These are phyloP conservation scores for Melaleuca alternifolia DNA, from an alignment of 345 rosid genomes.

Conservation along the genomic window DNA sequence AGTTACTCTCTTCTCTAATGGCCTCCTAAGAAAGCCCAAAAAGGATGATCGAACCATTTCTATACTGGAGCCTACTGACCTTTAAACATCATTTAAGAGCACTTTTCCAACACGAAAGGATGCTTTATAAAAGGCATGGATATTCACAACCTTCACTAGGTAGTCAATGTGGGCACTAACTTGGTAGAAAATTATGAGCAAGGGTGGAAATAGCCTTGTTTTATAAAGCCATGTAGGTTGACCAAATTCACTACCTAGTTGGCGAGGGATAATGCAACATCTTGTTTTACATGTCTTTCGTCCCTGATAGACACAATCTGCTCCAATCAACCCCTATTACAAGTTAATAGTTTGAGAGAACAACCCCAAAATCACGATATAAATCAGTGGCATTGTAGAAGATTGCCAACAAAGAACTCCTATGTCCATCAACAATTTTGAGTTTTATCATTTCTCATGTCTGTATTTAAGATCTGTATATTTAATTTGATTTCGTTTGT, in stretches of 20 bases:
- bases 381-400: not conserved
- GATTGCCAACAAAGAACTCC: not conserved
- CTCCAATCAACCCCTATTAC: not conserved
- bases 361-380: not conserved
- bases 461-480: not conserved
- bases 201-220: not conserved
- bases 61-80: not conserved
- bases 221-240: not conserved
- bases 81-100: not conserved
- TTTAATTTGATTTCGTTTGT: not conserved
- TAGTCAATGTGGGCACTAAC: not conserved
- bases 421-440: not conserved
- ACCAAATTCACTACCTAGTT: not conserved
- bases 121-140: not conserved
- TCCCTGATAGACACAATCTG: not conserved
- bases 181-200: not conserved
- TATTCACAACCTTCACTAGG: not conserved
- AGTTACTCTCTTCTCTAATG: not conserved
- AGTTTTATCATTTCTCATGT: not conserved
- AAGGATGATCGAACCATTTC: not conserved
- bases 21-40: not conserved
- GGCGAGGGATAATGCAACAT: not conserved
- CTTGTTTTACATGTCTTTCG: not conserved
- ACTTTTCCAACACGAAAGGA: not conserved
- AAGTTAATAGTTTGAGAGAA: not conserved